Conservation (phyloP, 1,139 yeast genomes). For the Geotrichum aggregatum region DNA sequence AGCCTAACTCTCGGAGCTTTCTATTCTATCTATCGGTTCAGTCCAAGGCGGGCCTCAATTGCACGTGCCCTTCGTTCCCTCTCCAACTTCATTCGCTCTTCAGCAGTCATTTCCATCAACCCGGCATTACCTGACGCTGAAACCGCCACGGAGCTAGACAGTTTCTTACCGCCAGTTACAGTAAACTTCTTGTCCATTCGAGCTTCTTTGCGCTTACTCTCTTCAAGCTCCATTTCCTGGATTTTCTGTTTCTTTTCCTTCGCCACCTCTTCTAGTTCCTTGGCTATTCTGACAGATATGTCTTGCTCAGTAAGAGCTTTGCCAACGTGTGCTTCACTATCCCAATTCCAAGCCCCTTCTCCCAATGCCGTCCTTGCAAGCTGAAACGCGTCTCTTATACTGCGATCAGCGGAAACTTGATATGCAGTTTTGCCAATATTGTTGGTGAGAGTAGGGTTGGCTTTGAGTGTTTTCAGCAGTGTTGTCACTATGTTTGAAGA, state of each 20-base stretch:
- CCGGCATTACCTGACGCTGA: conserved; percentile 28
- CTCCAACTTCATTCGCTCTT: conserved; percentile 48
- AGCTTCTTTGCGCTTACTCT: conserved; percentile 28
- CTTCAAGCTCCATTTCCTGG: conserved; percentile 35
- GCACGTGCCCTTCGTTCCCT: conserved; percentile 96
- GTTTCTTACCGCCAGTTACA: conserved; percentile 29
- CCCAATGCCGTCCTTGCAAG: conserved; percentile 65
- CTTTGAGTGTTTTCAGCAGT: conserved; percentile 59
- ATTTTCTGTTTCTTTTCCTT: conserved; percentile 41
- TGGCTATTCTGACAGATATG: conserved; percentile 45
- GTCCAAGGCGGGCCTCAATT: conserved; percentile 77
- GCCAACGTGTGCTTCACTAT: conserved; percentile 56
- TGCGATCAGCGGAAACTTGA: conserved; percentile 49
- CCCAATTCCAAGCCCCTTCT: conserved; percentile 68
- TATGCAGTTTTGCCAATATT: conserved; percentile 59
- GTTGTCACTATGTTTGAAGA: conserved; percentile 63
- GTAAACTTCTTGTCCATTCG: conserved; percentile 14
- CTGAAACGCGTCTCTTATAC: conserved; percentile 57
- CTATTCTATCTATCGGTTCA: conserved; percentile 31
- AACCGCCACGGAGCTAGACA: conserved; percentile 30
- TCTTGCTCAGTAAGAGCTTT: conserved; percentile 61
- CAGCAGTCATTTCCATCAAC: conserved; percentile 33
- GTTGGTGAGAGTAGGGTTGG: conserved; percentile 62
- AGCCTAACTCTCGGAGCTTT: background rate
- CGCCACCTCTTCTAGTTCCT: conserved; percentile 41